These are phyloP conservation scores for Yamadazyma philogaea DNA, from an alignment of 805 yeast genomes.

Conservation along the genomic window DNA sequence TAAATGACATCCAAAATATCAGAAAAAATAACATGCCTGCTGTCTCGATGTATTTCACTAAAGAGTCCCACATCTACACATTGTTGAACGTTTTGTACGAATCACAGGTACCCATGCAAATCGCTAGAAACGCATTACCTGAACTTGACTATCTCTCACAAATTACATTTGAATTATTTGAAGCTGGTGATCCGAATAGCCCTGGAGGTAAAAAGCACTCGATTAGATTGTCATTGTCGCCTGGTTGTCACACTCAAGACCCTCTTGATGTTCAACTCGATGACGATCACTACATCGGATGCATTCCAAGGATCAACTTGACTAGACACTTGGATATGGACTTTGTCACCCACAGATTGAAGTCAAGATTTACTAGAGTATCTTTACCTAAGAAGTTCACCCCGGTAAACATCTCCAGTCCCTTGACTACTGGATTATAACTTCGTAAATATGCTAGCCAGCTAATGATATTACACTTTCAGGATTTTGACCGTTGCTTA, in stretches of 20 bases:
- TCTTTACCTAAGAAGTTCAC: conserved; percentile 87
- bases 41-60: conserved; percentile 87
- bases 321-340: conserved; percentile 94
- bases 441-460: background rate
- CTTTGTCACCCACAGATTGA: conserved; percentile 75
- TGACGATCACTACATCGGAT: conserved; percentile 93
- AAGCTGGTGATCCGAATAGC: conserved; percentile 59
- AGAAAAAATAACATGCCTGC: conserved; percentile 78
- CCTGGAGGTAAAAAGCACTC: conserved; percentile 79
- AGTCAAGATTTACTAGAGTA: conserved; percentile 80
- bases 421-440: conserved; percentile 35
- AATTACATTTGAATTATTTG: conserved; percentile 89
- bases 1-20: conserved; percentile 77
- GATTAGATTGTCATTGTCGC: conserved; percentile 85
- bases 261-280: conserved; percentile 96
- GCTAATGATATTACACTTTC: no score
- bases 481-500: no score
- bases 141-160: conserved; percentile 95
- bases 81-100: conserved; percentile 86
- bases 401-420: conserved; percentile 83
- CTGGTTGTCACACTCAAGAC: conserved; percentile 98
- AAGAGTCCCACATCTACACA: conserved; percentile 96
- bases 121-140: conserved; percentile 92
- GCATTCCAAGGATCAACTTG: conserved; percentile 85
- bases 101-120: conserved; percentile 90